These are phyloP conservation scores for Phtheirospermum japonicum DNA, from an alignment of 257 asterid genomes.

Conservation along the genomic window DNA sequence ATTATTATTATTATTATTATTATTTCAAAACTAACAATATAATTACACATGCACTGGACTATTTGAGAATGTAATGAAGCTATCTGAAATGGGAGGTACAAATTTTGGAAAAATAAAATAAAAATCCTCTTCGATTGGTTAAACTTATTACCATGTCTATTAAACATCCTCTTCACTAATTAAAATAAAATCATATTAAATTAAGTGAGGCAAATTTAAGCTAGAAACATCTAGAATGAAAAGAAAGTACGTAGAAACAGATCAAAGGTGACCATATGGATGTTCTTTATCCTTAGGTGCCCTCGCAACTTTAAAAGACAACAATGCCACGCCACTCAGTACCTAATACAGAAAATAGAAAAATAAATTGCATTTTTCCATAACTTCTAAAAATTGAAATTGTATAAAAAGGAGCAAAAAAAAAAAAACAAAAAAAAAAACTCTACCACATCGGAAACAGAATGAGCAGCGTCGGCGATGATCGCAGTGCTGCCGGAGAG, in stretches of 20 bases:
- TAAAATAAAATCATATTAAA: background rate
- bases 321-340: conserved; percentile 89
- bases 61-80: too few relatives aligned
- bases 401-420: too few relatives aligned
- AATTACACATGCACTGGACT: too few relatives aligned
- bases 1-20: too few relatives aligned
- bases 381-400: background rate
- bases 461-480: conserved; percentile 96
- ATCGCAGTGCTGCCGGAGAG: conserved; percentile 94
- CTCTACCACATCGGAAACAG: conserved; percentile 91
- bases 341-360: conserved; percentile 45
- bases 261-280: conserved; percentile 96
- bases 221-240: conserved; percentile 36
- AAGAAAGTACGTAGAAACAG: conserved; percentile 64
- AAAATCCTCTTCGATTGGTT: too few relatives aligned
- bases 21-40: background rate
- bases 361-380: background rate
- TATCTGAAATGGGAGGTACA: too few relatives aligned
- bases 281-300: conserved; percentile 99
- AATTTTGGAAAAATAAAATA: too few relatives aligned
- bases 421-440: background rate
- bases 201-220: conserved; percentile 6
- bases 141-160: too few relatives aligned
- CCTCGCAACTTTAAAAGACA: conserved; percentile 80
- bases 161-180: background rate